phyloP scores from a whole-genome alignment of 129 eudicot species.

The Smallanthus sonchifolius region DNA sequence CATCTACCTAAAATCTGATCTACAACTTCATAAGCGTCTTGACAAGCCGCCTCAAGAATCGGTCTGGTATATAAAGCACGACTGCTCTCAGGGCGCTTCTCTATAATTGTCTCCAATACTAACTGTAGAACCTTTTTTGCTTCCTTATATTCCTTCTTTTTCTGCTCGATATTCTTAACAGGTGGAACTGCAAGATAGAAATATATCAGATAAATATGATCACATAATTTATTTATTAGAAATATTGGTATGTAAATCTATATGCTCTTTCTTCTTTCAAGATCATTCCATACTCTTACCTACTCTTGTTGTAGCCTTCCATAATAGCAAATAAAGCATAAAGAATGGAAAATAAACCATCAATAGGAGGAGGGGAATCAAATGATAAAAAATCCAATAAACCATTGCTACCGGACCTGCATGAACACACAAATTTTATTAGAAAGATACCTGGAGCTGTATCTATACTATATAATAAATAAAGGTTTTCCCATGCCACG shows the following conservation, averaged over 20 bases:
- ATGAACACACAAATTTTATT: not conserved
- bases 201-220: not conserved
- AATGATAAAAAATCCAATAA: not conserved
- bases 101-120: not conserved
- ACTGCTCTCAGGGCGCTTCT: not conserved
- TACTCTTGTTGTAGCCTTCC: not conserved
- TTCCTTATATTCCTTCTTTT: not conserved
- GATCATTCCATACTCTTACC: not conserved
- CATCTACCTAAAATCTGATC: constrained; percentile 1
- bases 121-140: not conserved
- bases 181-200: not conserved
- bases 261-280: not conserved
- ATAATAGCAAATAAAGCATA: not conserved
- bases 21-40: constrained; percentile 14
- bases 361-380: not conserved
- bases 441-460: not conserved
- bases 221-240: not conserved
- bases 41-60: constrained; percentile 11
- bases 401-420: not conserved
- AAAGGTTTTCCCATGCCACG: no score
- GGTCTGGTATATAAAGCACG: not conserved
- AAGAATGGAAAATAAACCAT: not conserved
- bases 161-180: not conserved
- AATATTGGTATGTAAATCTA: not conserved
- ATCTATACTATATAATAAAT: no score